Conservation (phyloP, 139 green algal genomes). For the Trebouxia sp. region DNA sequence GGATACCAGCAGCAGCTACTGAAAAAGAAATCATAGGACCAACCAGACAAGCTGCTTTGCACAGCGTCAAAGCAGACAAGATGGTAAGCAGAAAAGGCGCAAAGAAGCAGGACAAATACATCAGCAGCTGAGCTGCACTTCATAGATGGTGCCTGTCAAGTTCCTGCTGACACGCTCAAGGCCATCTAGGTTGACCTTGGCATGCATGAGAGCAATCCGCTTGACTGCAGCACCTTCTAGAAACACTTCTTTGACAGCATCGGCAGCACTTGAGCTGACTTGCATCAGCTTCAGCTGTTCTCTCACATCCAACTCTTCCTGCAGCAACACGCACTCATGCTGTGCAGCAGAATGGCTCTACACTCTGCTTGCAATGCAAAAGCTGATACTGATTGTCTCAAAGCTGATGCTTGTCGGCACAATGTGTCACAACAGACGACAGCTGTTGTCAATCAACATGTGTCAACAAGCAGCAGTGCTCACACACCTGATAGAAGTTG, state of each 20-base stretch:
- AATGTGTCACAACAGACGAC: too few species aligned
- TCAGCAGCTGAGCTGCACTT: slow-evolving; percentile 24
- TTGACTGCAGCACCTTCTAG: background rate
- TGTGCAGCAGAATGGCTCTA: background rate
- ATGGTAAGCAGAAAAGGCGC: too few species aligned
- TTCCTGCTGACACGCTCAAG: slow-evolving; percentile 21
- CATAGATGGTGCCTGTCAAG: slow-evolving; percentile 21
- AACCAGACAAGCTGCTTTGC: too few species aligned
- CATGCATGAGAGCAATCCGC: slow-evolving; percentile 2
- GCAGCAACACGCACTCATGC: background rate
- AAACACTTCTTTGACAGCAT: slow-evolving; percentile 20
- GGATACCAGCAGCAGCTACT: too few species aligned
- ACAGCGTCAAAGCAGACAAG: too few species aligned
- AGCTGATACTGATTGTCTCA: background rate
- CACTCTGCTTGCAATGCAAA: too few species aligned
- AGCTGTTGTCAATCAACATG: too few species aligned
- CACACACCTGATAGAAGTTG: slow-evolving; percentile 24
- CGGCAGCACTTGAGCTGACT: background rate
- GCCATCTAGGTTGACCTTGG: slow-evolving; percentile 20
- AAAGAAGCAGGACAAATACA: background rate
- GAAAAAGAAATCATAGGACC: too few species aligned
- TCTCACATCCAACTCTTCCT: background rate
- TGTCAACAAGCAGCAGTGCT: too few species aligned
- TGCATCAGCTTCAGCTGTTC: slow-evolving; percentile 24
- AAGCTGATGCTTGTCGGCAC: too few species aligned